Conservation (phyloP, 1,284 basidiomycete genomes). For the Pascua guehoae region DNA sequence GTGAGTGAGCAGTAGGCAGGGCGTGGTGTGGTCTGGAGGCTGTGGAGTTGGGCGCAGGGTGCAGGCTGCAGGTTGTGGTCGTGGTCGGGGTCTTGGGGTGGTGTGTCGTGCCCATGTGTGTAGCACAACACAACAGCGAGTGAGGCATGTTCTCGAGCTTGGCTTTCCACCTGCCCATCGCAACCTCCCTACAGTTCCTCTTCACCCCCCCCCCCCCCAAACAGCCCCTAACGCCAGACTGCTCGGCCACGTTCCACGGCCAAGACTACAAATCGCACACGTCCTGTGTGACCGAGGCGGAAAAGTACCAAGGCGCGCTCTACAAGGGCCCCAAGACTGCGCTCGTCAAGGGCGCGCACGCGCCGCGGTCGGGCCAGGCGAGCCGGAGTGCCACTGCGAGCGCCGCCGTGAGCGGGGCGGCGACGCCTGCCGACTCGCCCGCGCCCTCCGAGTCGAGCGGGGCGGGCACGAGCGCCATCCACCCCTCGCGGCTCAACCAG, state of each 20-base stretch:
- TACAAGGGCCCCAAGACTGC: slow-evolving; percentile 61
- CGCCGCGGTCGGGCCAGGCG: not conserved
- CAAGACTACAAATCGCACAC: slow-evolving; percentile 77
- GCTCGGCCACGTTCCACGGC: slow-evolving; percentile 70
- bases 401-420: slow-evolving; percentile 18
- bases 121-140: too few relatives aligned
- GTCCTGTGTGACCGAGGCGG: slow-evolving; percentile 78
- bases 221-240: slow-evolving; percentile 54
- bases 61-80: not conserved
- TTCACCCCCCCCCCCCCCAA: not conserved
- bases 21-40: not conserved
- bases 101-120: too few relatives aligned
- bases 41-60: not conserved
- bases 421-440: slow-evolving; percentile 16
- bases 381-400: slow-evolving; percentile 8
- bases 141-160: too few relatives aligned
- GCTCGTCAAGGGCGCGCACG: not conserved
- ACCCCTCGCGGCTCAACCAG: slow-evolving; percentile 34
- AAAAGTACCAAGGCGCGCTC: slow-evolving; percentile 82
- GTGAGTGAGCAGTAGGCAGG: slow-evolving; percentile 19
- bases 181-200: too few relatives aligned
- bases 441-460: slow-evolving; percentile 11
- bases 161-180: too few relatives aligned
- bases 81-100: too few relatives aligned
- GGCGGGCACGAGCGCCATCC: slow-evolving; percentile 19